These are phyloP conservation scores for Cladosporium sp. DNA, from an alignment of 2,329 filamentous ascomycete genomes.

Conservation along the genomic window DNA sequence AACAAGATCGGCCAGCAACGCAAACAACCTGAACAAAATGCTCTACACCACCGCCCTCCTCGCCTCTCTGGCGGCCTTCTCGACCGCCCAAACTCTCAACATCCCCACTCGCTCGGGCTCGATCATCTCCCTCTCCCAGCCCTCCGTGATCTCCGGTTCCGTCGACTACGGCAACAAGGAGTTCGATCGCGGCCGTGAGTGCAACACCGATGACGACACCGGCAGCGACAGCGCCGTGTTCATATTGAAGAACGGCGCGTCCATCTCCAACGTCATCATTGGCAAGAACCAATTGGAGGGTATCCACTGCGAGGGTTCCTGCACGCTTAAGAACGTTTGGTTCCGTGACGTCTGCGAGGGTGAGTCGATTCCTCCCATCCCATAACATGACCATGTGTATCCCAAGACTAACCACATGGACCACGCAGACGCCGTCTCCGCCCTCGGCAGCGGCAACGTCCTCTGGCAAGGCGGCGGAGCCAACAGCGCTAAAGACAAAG, in stretches of 20 bases:
- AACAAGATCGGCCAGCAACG: neutral
- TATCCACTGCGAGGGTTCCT: slow-evolving; percentile 49
- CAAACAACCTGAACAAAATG: too few relatives aligned
- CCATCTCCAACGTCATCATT: slow-evolving; percentile 51
- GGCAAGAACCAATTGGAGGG: slow-evolving; percentile 49
- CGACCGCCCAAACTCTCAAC: slow-evolving; percentile 30
- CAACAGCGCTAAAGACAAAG: slow-evolving; percentile 33
- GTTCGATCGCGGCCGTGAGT: slow-evolving; percentile 17
- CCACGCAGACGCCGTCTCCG: slow-evolving; percentile 30
- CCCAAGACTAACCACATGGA: neutral
- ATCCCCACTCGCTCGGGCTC: slow-evolving; percentile 30
- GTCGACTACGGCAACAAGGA: slow-evolving; percentile 17
- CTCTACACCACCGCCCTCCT: slow-evolving; percentile 21
- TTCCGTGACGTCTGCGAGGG: slow-evolving; percentile 38
- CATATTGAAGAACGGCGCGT: slow-evolving; percentile 48
- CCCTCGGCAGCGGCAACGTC: slow-evolving; percentile 35
- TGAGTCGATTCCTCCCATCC: slow-evolving; percentile 2
- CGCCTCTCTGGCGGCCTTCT: slow-evolving; percentile 21
- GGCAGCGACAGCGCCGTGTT: slow-evolving; percentile 44
- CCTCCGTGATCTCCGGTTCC: slow-evolving; percentile 20
- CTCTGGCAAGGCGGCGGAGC: slow-evolving; percentile 12
- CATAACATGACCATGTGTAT: too few relatives aligned
- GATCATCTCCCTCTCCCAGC: slow-evolving; percentile 27
- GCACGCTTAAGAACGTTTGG: slow-evolving; percentile 47
- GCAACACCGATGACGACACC: slow-evolving; percentile 15